A percentile compares a stretch with the other conserved stretches of the same genome.
Evolutionary conservation across 1,284 basidiomycete genomes (phyloP).

Genomic region (Agaricales sp.): DNA sequence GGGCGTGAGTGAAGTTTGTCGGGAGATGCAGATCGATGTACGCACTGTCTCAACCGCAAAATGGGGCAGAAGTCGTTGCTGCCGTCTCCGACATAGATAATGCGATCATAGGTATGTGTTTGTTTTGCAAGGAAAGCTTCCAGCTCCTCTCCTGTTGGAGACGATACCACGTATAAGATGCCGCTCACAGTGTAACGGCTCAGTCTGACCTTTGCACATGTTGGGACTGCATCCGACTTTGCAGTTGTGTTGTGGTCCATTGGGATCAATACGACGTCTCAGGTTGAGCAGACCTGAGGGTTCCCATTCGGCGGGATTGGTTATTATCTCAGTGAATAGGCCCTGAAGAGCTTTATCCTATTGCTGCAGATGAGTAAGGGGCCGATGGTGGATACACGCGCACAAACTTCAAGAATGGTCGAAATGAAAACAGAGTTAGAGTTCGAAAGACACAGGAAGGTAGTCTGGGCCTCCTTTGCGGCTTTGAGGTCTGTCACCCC

Average conservation of each 20-base stretch:
- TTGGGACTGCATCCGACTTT: slow-evolving; percentile 87
- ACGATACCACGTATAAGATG: slow-evolving; percentile 3
- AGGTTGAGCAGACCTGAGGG: slow-evolving; percentile 69
- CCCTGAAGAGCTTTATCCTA: slow-evolving; percentile 67
- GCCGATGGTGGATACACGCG: too few species aligned
- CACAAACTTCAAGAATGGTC: slow-evolving; percentile 71
- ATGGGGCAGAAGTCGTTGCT: slow-evolving; percentile 94
- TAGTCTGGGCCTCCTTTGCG: slow-evolving; percentile 42
- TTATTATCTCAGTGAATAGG: slow-evolving; percentile 82
- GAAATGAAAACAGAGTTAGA: slow-evolving; percentile 89
- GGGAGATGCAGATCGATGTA: slow-evolving; percentile 8
- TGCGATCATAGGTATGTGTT: slow-evolving; percentile 63
- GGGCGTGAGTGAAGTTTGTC: slow-evolving; percentile 4
- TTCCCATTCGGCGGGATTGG: slow-evolving; percentile 87
- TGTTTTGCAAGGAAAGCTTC: slow-evolving; percentile 70
- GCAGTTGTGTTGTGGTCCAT: slow-evolving; percentile 77
- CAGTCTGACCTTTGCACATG: slow-evolving; percentile 87
- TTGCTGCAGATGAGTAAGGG: too few species aligned
- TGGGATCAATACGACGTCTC: slow-evolving; percentile 65
- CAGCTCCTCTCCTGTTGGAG: slow-evolving; percentile 81
- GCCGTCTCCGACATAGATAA: slow-evolving; percentile 93
- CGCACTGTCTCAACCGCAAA: slow-evolving; percentile 66
- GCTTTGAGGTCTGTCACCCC: slow-evolving; percentile 74
- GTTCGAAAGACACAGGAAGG: slow-evolving; percentile 89
- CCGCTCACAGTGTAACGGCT: neutral